phyloP scores from a whole-genome alignment of 345 rosid species.

The Bretschneidera sinensis region DNA sequence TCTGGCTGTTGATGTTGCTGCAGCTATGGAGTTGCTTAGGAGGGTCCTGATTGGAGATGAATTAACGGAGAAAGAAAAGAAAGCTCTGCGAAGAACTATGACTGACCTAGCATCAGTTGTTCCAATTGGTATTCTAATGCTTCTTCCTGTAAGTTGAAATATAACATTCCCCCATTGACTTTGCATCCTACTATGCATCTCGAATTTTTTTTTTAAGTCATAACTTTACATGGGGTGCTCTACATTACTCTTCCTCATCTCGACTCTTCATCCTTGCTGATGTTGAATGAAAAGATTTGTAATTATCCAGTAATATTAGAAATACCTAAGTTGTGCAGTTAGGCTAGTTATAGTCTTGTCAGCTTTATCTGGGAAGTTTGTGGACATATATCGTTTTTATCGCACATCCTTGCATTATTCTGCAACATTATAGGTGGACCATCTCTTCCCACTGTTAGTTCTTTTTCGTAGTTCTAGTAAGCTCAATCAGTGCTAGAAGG shows the following conservation, averaged over 20 bases:
- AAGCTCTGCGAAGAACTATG: constrained; percentile 73
- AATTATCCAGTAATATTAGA: too few species aligned
- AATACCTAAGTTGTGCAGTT: too few species aligned
- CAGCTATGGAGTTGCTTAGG: constrained; percentile 71
- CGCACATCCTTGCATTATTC: too few species aligned
- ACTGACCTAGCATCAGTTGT: constrained; percentile 88
- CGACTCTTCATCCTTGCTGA: neutral
- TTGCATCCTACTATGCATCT: neutral
- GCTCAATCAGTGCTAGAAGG: too few species aligned
- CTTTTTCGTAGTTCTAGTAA: too few species aligned
- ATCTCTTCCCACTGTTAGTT: too few species aligned
- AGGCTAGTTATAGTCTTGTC: too few species aligned
- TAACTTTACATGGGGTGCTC: too few species aligned
- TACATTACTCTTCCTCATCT: neutral
- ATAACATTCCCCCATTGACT: neutral
- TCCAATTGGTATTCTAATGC: constrained; percentile 92
- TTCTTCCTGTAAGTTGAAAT: constrained; percentile 79
- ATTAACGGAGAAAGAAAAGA: constrained; percentile 80
- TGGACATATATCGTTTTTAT: too few species aligned
- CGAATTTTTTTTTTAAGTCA: neutral
- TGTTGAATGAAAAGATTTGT: too few species aligned
- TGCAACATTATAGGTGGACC: too few species aligned
- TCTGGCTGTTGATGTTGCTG: constrained; percentile 82
- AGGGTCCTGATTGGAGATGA: constrained; percentile 81
- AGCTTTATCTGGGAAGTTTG: too few species aligned